Evolutionary conservation across 208 protist species (phyloP).

Genomic region (Acanthamoeba sp.): DNA sequence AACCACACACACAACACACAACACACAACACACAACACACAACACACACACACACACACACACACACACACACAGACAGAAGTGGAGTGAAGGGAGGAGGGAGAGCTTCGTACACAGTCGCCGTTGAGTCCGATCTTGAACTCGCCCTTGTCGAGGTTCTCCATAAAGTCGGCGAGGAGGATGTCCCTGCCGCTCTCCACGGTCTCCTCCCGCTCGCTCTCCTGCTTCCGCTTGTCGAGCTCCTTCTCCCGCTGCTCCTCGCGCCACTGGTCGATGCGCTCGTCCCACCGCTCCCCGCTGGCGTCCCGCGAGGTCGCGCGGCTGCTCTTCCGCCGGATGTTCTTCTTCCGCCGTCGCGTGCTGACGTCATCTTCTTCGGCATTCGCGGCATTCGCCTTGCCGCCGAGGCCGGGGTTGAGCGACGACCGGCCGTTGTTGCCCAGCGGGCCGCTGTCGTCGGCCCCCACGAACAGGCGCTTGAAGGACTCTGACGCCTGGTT

Average conservation of each 20-base stretch:
- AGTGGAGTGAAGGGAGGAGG: neutral
- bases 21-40: neutral
- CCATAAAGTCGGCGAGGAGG: constrained; percentile 26
- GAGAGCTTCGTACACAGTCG: neutral
- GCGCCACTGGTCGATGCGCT: constrained; percentile 22
- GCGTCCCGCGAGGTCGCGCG: neutral
- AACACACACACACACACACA: too few species aligned
- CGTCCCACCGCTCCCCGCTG: constrained; percentile 3
- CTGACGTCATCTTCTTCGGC: neutral
- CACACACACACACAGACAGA: too few species aligned
- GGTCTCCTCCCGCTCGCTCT: constrained; percentile 23
- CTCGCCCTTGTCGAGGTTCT: constrained; percentile 49
- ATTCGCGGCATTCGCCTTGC: neutral
- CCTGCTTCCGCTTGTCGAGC: constrained; percentile 32
- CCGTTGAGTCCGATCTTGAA: constrained; percentile 41
- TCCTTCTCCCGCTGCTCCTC: constrained; percentile 40
- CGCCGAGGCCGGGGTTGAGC: neutral
- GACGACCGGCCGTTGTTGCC: neutral
- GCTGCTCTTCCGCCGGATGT: constrained; percentile 26
- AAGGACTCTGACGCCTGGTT: constrained; percentile 35
- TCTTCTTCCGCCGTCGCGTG: neutral
- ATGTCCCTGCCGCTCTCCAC: constrained; percentile 46
- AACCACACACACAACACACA: too few species aligned
- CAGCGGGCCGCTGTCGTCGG: neutral
- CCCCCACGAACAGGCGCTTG: constrained; percentile 21